Base-by-base conservation (phyloP, 1,284 basidiomycete genomes). In the Bjerkandera adusta region DNA sequence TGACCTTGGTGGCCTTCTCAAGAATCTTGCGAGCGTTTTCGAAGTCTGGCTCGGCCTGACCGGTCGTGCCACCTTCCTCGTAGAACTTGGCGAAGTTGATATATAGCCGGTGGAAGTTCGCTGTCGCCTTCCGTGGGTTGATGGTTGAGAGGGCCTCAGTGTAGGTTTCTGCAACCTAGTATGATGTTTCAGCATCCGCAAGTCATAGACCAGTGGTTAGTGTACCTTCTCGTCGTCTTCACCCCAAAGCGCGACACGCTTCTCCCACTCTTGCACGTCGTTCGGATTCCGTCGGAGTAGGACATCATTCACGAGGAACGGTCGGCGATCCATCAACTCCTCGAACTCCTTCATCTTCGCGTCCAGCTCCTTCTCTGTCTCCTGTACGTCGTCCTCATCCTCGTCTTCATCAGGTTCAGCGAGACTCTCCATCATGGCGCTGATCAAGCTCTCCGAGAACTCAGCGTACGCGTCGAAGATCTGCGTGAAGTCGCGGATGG, bases 261-360 rank as follows among this genome's bases (percentile, higher is more conserved):
- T 99, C 71, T 98, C 96, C 97, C 97, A 99, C 65, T 99, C 97
- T 59, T 97, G 94, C 0, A 99, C 96, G 59, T 99, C 97, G 61
- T 98, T 92, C 1, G 93, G 92, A 72, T 99, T 99, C 57, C 97
- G 75, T 47, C 97, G 76, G 21, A 99, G 69, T 24, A 99, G 69
- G 2, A 99, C 97, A 57, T 98, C 95, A 63, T 99, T 99, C 45
- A 97, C 86, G 49, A 99, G 74, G 77, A 99, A 99, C 2, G 94
- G 97, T 57, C 97, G 70, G 34, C 95, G 77, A 64, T 99, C 97
- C 82, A 97, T 97, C 53, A 99, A 68, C 45, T 86, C 86, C 66
- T 98, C 96, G 60, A 99, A 97, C 50, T 87, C 85, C 65, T 88
- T 87, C 92, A 99, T 97, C 56, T 86, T 83, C 37, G 70, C 67